Conservation (phyloP, 306 rosid species). For the Lagenaria siceraria region DNA sequence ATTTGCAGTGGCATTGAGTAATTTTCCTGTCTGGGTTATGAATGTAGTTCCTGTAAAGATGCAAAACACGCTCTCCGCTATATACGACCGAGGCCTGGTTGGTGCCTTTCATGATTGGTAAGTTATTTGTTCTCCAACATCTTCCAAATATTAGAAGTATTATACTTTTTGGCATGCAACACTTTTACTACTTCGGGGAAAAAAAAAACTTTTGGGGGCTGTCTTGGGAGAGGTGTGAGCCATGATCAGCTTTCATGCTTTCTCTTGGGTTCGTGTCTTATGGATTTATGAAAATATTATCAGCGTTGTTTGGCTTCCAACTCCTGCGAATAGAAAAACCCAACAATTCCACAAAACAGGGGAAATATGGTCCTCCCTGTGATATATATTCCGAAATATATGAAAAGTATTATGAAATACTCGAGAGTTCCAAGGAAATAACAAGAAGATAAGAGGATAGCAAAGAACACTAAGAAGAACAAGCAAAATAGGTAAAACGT, state of each 20-base stretch:
- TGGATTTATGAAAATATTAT: neutral
- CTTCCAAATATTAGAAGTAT: neutral
- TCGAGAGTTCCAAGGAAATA: too few relatives aligned
- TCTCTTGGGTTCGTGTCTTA: neutral
- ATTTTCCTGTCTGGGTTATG: slow-evolving; percentile 69
- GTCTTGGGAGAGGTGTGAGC: neutral
- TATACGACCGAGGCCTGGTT: slow-evolving; percentile 63
- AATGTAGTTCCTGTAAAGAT: slow-evolving; percentile 64
- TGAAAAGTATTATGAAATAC: too few relatives aligned
- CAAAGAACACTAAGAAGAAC: too few relatives aligned
- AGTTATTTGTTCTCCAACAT: neutral
- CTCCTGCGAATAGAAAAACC: too few relatives aligned
- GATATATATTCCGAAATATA: too few relatives aligned
- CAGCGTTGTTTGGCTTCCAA: too few relatives aligned
- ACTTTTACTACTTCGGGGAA: neutral
- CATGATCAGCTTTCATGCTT: neutral
- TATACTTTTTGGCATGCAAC: neutral
- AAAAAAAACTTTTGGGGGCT: neutral
- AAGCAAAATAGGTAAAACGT: too few relatives aligned
- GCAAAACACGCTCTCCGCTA: slow-evolving; percentile 71
- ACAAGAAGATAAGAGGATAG: too few relatives aligned
- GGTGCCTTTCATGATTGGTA: slow-evolving; percentile 93
- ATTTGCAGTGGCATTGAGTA: slow-evolving; percentile 55
- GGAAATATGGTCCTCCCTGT: too few relatives aligned
- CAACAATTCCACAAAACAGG: too few relatives aligned